A percentile compares a stretch with the other conserved stretches of the same genome.
These are phyloP conservation scores for Stromatinia cepivora DNA, from an alignment of 2,329 filamentous ascomycete species.

Conservation along the genomic window DNA sequence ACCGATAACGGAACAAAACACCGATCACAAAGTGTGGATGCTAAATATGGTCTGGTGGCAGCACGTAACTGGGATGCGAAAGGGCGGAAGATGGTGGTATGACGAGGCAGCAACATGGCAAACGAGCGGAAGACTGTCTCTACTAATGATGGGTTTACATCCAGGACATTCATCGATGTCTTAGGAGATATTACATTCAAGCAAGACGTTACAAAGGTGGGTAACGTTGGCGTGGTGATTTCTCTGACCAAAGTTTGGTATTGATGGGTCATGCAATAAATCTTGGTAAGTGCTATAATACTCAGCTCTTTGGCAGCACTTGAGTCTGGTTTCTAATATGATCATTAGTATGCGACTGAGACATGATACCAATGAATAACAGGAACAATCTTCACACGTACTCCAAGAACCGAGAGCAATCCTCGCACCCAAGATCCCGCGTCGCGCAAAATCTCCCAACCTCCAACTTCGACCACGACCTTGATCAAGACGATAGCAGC, in stretches of 20 bases:
- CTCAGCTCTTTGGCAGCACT: conserved; percentile 72
- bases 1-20: conserved; percentile 53
- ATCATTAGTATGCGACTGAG: conserved; percentile 1
- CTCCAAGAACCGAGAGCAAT: conserved; percentile 72
- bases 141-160: conserved; percentile 52
- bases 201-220: conserved; percentile 45
- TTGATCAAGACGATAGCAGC: conserved; percentile 78
- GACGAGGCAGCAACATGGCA: conserved; percentile 69
- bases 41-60: conserved; percentile 60
- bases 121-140: conserved; percentile 73
- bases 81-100: conserved; percentile 80
- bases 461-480: conserved; percentile 76
- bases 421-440: conserved; percentile 74
- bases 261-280: conserved; percentile 79
- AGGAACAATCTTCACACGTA: conserved; percentile 41
- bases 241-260: conserved; percentile 83
- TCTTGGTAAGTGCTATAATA: conserved; percentile 75
- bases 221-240: conserved; percentile 49
- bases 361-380: conserved; percentile 24
- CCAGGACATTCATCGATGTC: conserved; percentile 43
- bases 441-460: conserved; percentile 76
- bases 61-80: conserved; percentile 67
- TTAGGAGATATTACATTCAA: conserved; percentile 61
- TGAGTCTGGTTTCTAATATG: conserved; percentile 70
- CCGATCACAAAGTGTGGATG: conserved; percentile 59